Conservation (phyloP, 805 yeast genomes). For the Barnettozyma populi region DNA sequence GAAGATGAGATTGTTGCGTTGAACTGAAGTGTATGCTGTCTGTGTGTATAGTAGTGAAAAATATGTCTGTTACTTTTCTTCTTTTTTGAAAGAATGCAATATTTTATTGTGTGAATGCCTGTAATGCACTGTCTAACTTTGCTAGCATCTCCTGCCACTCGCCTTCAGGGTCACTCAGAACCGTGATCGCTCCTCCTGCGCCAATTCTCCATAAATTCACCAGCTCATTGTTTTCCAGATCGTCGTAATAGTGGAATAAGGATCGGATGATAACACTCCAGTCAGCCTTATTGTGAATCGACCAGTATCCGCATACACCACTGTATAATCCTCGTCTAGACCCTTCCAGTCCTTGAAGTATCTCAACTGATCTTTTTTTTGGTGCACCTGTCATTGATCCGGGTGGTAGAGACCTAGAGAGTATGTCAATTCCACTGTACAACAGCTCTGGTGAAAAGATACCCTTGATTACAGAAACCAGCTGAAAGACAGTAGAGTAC, state of each 20-base stretch:
- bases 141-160: conserved; percentile 91
- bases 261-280: conserved; percentile 96
- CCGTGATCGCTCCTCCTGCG: conserved; percentile 98
- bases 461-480: conserved; percentile 87
- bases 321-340: conserved; percentile 74
- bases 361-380: conserved; percentile 83
- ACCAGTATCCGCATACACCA: conserved; percentile 96
- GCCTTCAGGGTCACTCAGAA: conserved; percentile 70
- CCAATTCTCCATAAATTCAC: conserved; percentile 73
- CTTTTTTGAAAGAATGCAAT: neutral
- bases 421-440: conserved; percentile 71
- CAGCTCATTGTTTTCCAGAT: conserved; percentile 25
- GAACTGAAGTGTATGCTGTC: conserved; percentile 24
- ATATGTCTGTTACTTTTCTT: conserved; percentile 6
- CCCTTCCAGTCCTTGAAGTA: conserved; percentile 46
- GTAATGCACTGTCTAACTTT: conserved; percentile 76
- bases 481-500: conserved; percentile 82
- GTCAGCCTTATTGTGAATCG: conserved; percentile 78
- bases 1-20: conserved; percentile 85
- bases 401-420: conserved; percentile 82
- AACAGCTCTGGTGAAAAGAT: conserved; percentile 11
- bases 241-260: conserved; percentile 58
- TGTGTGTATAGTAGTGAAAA: neutral
- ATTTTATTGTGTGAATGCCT: conserved; percentile 41
- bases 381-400: conserved; percentile 99